Base-by-base conservation (phyloP, 2,329 filamentous ascomycete genomes). In the Paraphoma chrysanthemicola region DNA sequence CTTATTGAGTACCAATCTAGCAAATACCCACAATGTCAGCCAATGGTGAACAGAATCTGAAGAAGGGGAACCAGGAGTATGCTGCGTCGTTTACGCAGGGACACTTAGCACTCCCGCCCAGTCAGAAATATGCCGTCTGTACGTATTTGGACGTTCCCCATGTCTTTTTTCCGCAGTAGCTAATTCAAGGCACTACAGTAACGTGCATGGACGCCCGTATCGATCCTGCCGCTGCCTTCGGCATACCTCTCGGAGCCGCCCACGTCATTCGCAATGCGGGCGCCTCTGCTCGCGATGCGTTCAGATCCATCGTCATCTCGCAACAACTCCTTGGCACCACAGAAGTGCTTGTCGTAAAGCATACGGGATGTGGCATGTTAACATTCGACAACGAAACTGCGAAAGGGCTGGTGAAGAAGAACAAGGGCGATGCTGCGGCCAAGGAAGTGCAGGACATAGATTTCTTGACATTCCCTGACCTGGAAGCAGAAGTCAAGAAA, bases 191-290 rank as follows among this genome's bases (percentile, higher is more conserved):
- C 3, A 10, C 33, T 18, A 2, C 29, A 84, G 83, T 94, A 44
- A 91, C 90, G 0, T 95, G 91, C 77, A 95, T 95, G 90, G 91
- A 95, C 69, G 89, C 91, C 5, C 86, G 91, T 11, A 81, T 82
- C 74, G 83, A 94, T 66, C 87, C 91, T 0, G 83, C 86, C 3
- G 79, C 84, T 11, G 89, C 89, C 7, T 89, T 92, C 51, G 89
- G 88, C 8, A 88, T 93, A 54, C 79, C 83, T 17, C 83, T 91
- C 16, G 91, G 91, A 41, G 90, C 93, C 62, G 91, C 91, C 0
- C 91, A 95, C 75, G 86, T 93, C 31, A 89, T 93, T 57, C 86
- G 90, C 56, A 93, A 93, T 63, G 80, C 79, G 5, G 79, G 79
- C 10, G 90, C 81, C 1, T 87, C 84, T 14, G 88, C 86, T 1